A percentile compares a stretch with the other conserved stretches of the same genome.
Conservation (phyloP, 1,284 basidiomycete species). For the Ceratobasidium theobromae region DNA sequence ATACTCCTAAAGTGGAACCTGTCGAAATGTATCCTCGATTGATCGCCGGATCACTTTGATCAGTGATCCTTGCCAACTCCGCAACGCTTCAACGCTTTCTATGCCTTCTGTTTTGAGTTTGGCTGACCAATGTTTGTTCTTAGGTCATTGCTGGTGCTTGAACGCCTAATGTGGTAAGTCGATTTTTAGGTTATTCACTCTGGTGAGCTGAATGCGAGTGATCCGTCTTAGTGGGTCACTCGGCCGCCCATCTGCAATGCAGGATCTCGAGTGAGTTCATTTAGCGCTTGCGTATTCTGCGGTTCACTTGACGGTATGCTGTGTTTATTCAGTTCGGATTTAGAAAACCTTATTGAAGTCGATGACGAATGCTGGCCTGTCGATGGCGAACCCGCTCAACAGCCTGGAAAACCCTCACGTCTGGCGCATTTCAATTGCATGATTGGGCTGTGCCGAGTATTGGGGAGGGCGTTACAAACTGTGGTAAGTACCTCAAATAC, state of each 20-base stretch:
- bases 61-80: too few species aligned
- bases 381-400: background rate
- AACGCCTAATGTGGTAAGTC: slow-evolving; percentile 11
- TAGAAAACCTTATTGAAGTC: slow-evolving; percentile 5
- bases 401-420: background rate
- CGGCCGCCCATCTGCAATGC: slow-evolving; percentile 15
- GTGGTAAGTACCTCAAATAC: background rate
- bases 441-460: slow-evolving; percentile 1
- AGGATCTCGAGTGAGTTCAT: slow-evolving; percentile 18
- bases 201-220: background rate
- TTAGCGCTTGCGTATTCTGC: too few species aligned
- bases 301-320: background rate
- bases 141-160: slow-evolving; percentile 4
- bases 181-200: background rate
- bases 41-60: background rate
- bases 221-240: background rate
- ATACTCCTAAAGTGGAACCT: background rate
- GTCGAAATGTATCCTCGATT: background rate
- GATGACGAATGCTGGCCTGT: slow-evolving; percentile 24
- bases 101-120: too few species aligned
- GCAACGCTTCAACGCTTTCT: too few species aligned
- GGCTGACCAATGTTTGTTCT: background rate
- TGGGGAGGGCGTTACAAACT: slow-evolving; percentile 6
- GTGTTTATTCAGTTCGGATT: background rate
- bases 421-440: slow-evolving; percentile 1